These are phyloP conservation scores for Cyclocybe aegerita DNA, from an alignment of 768 basidiomycete species.

Conservation along the genomic window DNA sequence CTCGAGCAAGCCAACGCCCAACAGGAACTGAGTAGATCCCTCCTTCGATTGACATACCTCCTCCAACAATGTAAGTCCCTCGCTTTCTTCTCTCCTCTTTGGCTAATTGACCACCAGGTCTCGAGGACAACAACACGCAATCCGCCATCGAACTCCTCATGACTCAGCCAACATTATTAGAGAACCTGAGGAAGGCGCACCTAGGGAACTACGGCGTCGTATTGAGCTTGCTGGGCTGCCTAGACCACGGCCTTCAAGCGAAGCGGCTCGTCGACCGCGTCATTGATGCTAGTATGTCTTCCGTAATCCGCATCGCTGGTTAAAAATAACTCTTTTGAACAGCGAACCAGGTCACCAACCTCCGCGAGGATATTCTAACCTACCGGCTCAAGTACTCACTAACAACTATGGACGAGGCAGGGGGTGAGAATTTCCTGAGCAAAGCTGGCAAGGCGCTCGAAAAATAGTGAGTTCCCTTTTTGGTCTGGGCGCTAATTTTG, in stretches of 20 bases:
- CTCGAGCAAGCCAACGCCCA: conserved; percentile 78
- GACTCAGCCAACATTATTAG: conserved; percentile 74
- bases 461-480: conserved; percentile 62
- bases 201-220: conserved; percentile 92
- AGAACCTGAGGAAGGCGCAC: conserved; percentile 86
- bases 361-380: conserved; percentile 85
- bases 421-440: conserved; percentile 53
- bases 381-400: conserved; percentile 86
- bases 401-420: conserved; percentile 68
- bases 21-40: conserved; percentile 73
- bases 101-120: conserved; percentile 38
- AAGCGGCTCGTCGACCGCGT: conserved; percentile 90
- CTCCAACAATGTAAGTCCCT: conserved; percentile 67
- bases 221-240: conserved; percentile 86
- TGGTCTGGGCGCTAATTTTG: not conserved
- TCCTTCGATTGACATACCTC: conserved; percentile 77
- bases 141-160: conserved; percentile 86
- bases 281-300: conserved; percentile 64
- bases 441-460: conserved; percentile 78
- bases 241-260: conserved; percentile 83
- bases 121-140: conserved; percentile 64
- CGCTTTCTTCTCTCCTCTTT: not conserved
- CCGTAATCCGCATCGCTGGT: not conserved
- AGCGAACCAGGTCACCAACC: conserved; percentile 91
- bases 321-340: conserved; percentile 6